Evolutionary conservation across 371 early-diverging fungal species (phyloP).

Genomic region (Mortierella sp.): DNA sequence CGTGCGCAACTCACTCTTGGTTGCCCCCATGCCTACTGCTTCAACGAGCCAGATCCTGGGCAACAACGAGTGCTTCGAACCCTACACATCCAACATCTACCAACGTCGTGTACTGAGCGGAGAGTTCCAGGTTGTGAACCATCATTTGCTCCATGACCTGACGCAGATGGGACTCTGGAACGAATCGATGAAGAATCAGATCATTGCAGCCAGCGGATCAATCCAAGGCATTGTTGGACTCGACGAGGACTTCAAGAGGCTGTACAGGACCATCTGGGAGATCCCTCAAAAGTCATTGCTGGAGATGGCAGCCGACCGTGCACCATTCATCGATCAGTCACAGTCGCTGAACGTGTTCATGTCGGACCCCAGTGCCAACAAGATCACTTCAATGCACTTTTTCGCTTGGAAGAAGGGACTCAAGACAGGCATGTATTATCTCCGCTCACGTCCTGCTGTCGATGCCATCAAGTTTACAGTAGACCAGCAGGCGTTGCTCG

Average conservation of each 20-base stretch:
- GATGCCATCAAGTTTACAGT: constrained; percentile 97
- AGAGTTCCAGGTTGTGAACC: constrained; percentile 99
- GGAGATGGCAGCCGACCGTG: constrained; percentile 93
- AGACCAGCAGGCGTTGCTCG: constrained; percentile 56
- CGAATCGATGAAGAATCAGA: constrained; percentile 94
- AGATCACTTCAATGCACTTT: constrained; percentile 98
- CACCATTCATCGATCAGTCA: constrained; percentile 97
- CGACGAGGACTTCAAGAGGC: constrained; percentile 86
- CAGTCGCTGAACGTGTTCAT: constrained; percentile 98
- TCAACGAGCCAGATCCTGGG: constrained; percentile 98
- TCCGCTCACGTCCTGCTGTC: constrained; percentile 96
- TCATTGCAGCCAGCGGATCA: constrained; percentile 96
- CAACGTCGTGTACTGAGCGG: constrained; percentile 97
- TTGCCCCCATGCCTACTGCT: constrained; percentile 99
- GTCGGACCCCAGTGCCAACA: constrained; percentile 91
- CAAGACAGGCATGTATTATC: constrained; percentile 99
- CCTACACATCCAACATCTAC: constrained; percentile 97
- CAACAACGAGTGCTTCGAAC: constrained; percentile 99
- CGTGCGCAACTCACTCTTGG: constrained; percentile 93
- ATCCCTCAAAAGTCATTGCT: constrained; percentile 86
- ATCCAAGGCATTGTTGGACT: constrained; percentile 86
- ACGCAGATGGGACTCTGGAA: constrained; percentile 94
- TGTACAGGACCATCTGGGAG: constrained; percentile 99
- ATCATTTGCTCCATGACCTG: constrained; percentile 94
- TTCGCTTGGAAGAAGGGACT: constrained; percentile 98